Percentiles rank a stretch among this genome's conserved stretches.
Evolutionary conservation across 306 rosid genomes (phyloP).

Genomic region (Urtica urens): DNA sequence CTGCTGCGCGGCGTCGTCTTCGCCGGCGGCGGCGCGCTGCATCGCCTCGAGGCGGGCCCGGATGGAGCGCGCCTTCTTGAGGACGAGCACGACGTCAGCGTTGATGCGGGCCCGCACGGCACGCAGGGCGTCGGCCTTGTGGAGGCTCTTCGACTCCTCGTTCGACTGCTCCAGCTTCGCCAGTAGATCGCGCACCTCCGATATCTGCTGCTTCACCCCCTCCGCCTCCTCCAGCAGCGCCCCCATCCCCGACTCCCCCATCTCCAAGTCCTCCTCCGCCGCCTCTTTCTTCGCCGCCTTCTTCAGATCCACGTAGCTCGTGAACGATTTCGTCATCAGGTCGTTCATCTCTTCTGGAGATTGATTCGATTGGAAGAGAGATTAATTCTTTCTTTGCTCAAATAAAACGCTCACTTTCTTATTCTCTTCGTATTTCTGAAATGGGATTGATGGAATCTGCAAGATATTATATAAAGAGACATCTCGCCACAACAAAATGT

Average conservation of each 20-base stretch:
- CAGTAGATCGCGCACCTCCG: slow-evolving; percentile 31
- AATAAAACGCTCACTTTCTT: too few species aligned
- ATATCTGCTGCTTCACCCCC: slow-evolving; percentile 61
- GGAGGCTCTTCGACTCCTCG: slow-evolving; percentile 59
- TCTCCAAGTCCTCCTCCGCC: slow-evolving; percentile 65
- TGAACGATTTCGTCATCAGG: slow-evolving; percentile 82
- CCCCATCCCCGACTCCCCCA: slow-evolving; percentile 58
- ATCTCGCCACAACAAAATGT: too few species aligned
- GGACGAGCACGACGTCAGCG: slow-evolving; percentile 34
- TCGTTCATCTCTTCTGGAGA: slow-evolving; percentile 59
- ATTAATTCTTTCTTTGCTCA: too few species aligned
- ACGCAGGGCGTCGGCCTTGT: slow-evolving; percentile 54
- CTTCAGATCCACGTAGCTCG: slow-evolving; percentile 67
- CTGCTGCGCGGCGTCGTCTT: slow-evolving; percentile 48
- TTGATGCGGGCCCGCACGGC: slow-evolving; percentile 40
- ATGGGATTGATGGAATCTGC: too few species aligned
- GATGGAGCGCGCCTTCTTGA: slow-evolving; percentile 46
- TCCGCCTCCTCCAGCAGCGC: slow-evolving; percentile 68
- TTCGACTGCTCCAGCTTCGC: slow-evolving; percentile 44
- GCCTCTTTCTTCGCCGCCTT: slow-evolving; percentile 67
- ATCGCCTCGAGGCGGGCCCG: slow-evolving; percentile 53
- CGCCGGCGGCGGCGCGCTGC: slow-evolving; percentile 63
- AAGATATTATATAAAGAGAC: too few species aligned
- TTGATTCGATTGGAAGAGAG: too few species aligned
- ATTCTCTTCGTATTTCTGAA: too few species aligned